Evolutionary conservation across 306 rosid species (phyloP), one percentile per base, ranked within the genome.

Genomic region (Astragalus glycyphyllos): DNA sequence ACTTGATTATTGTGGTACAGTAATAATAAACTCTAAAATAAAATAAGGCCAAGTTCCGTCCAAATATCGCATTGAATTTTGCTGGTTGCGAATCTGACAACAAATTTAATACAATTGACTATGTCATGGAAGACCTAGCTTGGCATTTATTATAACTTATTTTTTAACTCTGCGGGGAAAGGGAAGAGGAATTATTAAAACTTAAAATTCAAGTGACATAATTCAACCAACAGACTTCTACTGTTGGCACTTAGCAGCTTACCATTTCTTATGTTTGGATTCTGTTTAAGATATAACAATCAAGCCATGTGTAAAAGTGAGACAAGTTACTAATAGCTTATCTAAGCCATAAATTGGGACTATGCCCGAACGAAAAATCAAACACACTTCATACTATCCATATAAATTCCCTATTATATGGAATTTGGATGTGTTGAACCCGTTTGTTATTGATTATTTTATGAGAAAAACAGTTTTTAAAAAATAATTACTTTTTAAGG

Each of bases 61-160:
- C 20, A 4, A 10, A 8, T 50, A 20, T 37, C 9, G 40, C 34
- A 13, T 65, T 44, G 11, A 72, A 44, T 56, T 38, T 14, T 8
- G 17, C 42, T 41, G 41, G 35, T 60, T 14, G 29, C 5, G 64
- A 34, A 17, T 68, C 51, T 44, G 62, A 37, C 41, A n/a, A 20
- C 38, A 0, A 23, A 3, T 2, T 76, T 23, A 51, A 15, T 61
- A 6, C 17, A 8, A 10, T 60, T 73, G 61, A 50, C 49, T 40
- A 42, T 16, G 59, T 42, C 77, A 38, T 38, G 31, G 55, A 75
- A 64, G 49, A 45, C 74, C 37, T 5, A 20, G 15, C 17, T 41
- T 42, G 1, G 38, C 73, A 8, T 42, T 62, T 44, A 49, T 62
- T 44, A 49, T 14, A 13, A 17, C 31, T 15, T 8, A 51, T 20